Evolutionary conservation across 2,329 filamentous ascomycete species (phyloP), one percentile per base, ranked within the genome.

Genomic region (Colletotrichum cereale): DNA sequence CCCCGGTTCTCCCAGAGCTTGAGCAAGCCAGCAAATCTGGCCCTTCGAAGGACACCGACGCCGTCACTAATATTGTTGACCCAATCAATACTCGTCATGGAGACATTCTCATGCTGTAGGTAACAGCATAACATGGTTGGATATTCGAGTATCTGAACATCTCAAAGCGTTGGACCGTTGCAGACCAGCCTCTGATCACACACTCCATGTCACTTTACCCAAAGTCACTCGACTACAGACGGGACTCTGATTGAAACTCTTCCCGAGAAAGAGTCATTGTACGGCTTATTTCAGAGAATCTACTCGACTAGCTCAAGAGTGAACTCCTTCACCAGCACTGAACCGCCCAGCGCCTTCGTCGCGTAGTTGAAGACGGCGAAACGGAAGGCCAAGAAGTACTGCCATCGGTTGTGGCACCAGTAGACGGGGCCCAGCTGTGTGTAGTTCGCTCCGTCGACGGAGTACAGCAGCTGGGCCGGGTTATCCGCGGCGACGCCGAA

Each of bases 351-450:
- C 1, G 57, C 42, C 55, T 79, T 78, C 0, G 85, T 87, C 0
- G 85, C 86, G 77, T 80, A 85, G 73, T 87, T 87, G 67, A 86
- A 86, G 4, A 87, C 82, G 0, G 80, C 85, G 74, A 79, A 87
- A 0, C 85, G 80, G 73, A 86, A 87, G 0, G 83, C 86, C 75
- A 85, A 81, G 65, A 86, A 87, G 76, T 82, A 85, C 16, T 78
- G 70, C 84, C 84, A 86, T 29, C 80, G 77, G 31, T 76, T 84
- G 70, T 78, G 80, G 73, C 87, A 71, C 2, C 75, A 74, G 24
- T 80, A 82, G 75, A 44, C 47, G 14, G 72, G 42, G 0, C 84
- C 85, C 1, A 86, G 73, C 10, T 74, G 68, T 6, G 72, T 77
- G 44, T 84, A 87, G 0, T 47, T 78, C 6, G 74, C 73, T 0